phyloP scores from a whole-genome alignment of 352 stramenopile genomes.

The Achlya hypogyna region DNA sequence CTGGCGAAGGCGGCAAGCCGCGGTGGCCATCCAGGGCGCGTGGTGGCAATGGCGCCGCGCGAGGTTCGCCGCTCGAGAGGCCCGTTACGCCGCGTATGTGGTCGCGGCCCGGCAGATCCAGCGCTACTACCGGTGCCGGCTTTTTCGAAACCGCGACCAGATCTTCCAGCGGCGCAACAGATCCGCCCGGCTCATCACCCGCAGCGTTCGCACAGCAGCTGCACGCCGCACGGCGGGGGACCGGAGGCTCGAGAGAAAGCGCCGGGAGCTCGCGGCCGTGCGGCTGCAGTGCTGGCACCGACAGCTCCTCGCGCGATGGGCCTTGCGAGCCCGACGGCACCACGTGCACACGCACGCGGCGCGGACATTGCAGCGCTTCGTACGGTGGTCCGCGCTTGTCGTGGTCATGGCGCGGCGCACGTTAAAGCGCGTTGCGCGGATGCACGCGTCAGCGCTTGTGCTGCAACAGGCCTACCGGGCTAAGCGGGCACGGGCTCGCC shows the following conservation, averaged over 20 bases:
- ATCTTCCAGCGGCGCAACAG: constrained; percentile 25
- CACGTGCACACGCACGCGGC: not conserved
- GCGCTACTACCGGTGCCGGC: constrained; percentile 30
- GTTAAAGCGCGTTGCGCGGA: constrained; percentile 34
- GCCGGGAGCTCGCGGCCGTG: not conserved
- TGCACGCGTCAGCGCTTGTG: constrained; percentile 44
- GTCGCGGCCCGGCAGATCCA: constrained; percentile 29
- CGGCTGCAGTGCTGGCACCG: constrained; percentile 13
- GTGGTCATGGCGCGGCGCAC: not conserved
- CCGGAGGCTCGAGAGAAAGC: constrained; percentile 29
- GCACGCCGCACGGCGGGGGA: constrained; percentile 31
- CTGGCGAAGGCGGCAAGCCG: constrained; percentile 26
- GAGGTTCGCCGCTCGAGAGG: constrained; percentile 31
- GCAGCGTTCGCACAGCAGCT: constrained; percentile 19
- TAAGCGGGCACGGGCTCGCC: constrained; percentile 39
- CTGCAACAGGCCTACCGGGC: constrained; percentile 56
- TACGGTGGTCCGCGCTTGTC: not conserved
- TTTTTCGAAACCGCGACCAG: constrained; percentile 30
- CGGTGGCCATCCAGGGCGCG: constrained; percentile 29
- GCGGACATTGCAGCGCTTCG: not conserved
- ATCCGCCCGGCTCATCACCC: constrained; percentile 34
- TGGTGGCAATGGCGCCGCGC: constrained; percentile 50
- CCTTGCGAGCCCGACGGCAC: not conserved
- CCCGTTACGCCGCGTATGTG: constrained; percentile 32
- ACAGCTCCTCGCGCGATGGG: not conserved